Base-by-base conservation (phyloP, 2,329 filamentous ascomycete species). In the Fusarium oligoseptatum region DNA sequence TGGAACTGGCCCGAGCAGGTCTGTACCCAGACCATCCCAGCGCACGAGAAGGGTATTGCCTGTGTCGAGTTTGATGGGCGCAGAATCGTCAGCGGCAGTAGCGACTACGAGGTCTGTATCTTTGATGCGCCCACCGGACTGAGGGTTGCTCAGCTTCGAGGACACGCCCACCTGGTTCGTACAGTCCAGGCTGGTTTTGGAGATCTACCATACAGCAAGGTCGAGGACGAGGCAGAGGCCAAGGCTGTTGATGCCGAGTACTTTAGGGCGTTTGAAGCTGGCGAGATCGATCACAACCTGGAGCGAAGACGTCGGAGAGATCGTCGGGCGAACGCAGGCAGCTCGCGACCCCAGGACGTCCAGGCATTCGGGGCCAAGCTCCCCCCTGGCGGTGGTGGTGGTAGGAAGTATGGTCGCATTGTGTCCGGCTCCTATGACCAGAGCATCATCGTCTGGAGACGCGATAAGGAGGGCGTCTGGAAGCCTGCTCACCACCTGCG, bases 381-480 rank as follows among this genome's bases (percentile, higher is more conserved):
- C 3, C 96, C 96, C 1, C 95, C 96, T 0, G 96, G 96, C 14
- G 95, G 96, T 27, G 96, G 96, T 43, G 96, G 96, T 24, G 95
- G 96, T 29, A 94, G 94, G 78, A 92, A 89, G 75, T 98, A 96
- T 86, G 95, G 93, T 11, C 92, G 95, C n/a, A 99, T 99, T 68
- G 95, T 99, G 4, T 98, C 95, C 8, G 97, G 97, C 3, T 98
- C 95, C 1, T 99, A 99, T 77, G 97, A 99, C 77, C 95, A 98
- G 84, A 95, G 92, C 12, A 95, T 99, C 76, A 95, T 98, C 75
- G 94, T 99, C 66, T 99, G 97, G 97, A 93, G 94, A 76, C 92
- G 94, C 71, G 93, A 97, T 74, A 90, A 91, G 74, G 92, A 97
- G 75, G 95, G 95, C 3, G 90, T 93, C 29, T 98, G 97, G 95